Base-by-base conservation (phyloP, 2,329 filamentous ascomycete genomes). In the Verticillium dahliae region DNA sequence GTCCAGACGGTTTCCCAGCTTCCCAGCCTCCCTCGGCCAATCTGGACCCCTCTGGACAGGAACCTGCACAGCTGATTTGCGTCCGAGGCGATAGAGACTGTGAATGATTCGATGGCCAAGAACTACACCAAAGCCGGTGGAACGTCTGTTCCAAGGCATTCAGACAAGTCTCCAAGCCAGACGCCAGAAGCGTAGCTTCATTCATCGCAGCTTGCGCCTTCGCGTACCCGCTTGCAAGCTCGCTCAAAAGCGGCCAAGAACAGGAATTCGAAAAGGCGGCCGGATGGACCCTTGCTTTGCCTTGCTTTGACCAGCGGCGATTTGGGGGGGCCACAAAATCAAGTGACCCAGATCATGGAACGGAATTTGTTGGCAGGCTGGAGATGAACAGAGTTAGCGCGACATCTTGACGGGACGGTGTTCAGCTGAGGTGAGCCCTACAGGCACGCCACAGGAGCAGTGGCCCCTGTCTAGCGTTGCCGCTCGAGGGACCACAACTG, bases 371-470 rank as follows among this genome's bases (percentile, higher is more conserved):
- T n/a, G 27, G 54, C 27, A 56, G 27, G 54, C 27, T 56, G 55
- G 35, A 22, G 38, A n/a, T 31, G 22, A 31, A 18, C 37, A 22
- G 45, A 50, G 45, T 50, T 50, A 50, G 45, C 45, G 18, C 45
- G n/a, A n/a, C 45, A 27, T 22, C n/a, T 50, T 9, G n/a, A 50
- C 45, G n/a, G 67, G 69, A 71, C 66, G 67, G 72, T 67, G 64
- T 72, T 74, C 73, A 75, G 73, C 73, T 75, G 73, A 75, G 71
- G 71, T 75, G 72, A 75, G 72, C 72, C 71, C 68, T 71, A 74
- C 67, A 50, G 45, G 45, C 45, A 50, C 45, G 45, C 45, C 65
- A 66, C 65, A 59, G 59, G 57, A 60, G 62, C 56, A 67, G 69
- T 61, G 67, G 69, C 62, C 62, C 61, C 55, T 61, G 64, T 38